Conservation (phyloP, 768 basidiomycete genomes). For the Gelatoporia subvermispora region DNA sequence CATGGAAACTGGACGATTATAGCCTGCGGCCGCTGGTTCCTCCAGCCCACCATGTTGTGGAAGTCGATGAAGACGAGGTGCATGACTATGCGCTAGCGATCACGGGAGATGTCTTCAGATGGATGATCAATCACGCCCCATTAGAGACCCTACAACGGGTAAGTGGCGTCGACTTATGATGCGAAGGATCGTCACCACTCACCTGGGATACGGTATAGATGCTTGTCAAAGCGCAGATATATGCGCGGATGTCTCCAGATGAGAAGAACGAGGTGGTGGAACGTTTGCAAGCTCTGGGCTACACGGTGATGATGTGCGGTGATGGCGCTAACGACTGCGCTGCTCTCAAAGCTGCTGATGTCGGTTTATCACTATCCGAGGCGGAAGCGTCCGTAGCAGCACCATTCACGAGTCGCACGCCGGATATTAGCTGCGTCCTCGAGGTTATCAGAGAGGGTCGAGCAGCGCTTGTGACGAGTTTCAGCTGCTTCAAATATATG, state of each 20-base stretch:
- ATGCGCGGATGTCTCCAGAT: constrained; percentile 98
- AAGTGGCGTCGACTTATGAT: constrained; percentile 22
- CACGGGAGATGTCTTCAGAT: constrained; percentile 94
- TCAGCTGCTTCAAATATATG: constrained; percentile 99
- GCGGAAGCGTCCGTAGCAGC: constrained; percentile 98
- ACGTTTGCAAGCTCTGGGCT: constrained; percentile 86
- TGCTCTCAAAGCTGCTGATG: constrained; percentile 96
- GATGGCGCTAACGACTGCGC: constrained; percentile 99
- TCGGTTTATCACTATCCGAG: constrained; percentile 93
- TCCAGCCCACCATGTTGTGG: constrained; percentile 65
- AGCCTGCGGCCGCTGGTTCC: constrained; percentile 77
- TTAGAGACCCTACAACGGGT: constrained; percentile 93
- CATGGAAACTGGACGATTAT: constrained; percentile 83
- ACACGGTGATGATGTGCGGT: constrained; percentile 97
- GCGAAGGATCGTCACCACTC: not conserved
- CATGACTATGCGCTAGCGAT: constrained; percentile 90
- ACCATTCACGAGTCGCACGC: constrained; percentile 89
- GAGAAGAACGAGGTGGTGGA: constrained; percentile 99
- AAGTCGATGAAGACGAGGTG: constrained; percentile 65
- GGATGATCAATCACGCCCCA: constrained; percentile 95
- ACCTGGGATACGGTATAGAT: constrained; percentile 48
- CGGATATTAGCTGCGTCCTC: constrained; percentile 93
- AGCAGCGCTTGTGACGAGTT: constrained; percentile 94
- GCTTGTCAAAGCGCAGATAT: constrained; percentile 95
- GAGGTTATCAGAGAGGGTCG: constrained; percentile 97